A percentile compares a stretch with the other conserved stretches of the same genome.
Evolutionary conservation across 495 filamentous ascomycete species (phyloP).

Genomic region (Penicillium psychrofluorescens): DNA sequence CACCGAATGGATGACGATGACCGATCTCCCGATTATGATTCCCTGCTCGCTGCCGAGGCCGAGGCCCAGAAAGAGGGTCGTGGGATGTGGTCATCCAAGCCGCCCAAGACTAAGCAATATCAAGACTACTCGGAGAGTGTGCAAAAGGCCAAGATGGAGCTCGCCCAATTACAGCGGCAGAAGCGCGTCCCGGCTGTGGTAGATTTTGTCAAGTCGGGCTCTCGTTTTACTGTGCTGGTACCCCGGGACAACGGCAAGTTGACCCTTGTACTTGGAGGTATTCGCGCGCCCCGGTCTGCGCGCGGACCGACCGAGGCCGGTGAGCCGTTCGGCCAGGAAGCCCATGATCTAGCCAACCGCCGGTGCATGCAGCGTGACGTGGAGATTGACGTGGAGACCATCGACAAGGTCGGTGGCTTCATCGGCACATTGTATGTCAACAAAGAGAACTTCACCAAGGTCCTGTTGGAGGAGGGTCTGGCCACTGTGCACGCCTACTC

Average conservation of each 20-base stretch:
- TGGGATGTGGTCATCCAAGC: conserved; percentile 89
- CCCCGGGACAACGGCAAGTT: conserved; percentile 91
- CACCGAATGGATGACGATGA: conserved; percentile 91
- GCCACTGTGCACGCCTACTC: conserved; percentile 90
- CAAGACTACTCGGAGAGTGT: conserved; percentile 85
- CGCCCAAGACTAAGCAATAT: conserved; percentile 69
- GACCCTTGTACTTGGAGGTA: conserved; percentile 89
- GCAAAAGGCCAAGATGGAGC: conserved; percentile 90
- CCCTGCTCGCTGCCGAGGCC: conserved; percentile 83
- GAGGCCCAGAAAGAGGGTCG: conserved; percentile 75
- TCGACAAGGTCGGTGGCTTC: conserved; percentile 95
- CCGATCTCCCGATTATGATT: conserved; percentile 87
- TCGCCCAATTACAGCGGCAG: conserved; percentile 78
- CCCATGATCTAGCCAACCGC: conserved; percentile 79
- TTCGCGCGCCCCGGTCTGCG: conserved; percentile 85
- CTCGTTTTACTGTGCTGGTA: conserved; percentile 86
- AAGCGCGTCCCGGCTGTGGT: conserved; percentile 91
- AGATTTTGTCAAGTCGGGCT: conserved; percentile 94
- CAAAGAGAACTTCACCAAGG: conserved; percentile 92
- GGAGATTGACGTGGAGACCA: conserved; percentile 90
- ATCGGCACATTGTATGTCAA: conserved; percentile 92
- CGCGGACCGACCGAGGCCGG: conserved; percentile 71
- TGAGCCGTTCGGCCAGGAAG: conserved; percentile 94
- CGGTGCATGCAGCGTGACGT: conserved; percentile 92
- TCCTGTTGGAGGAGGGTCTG: conserved; percentile 87